These are phyloP conservation scores for Phialemonium atrogriseum DNA, from an alignment of 2,329 filamentous ascomycete genomes.

Conservation along the genomic window DNA sequence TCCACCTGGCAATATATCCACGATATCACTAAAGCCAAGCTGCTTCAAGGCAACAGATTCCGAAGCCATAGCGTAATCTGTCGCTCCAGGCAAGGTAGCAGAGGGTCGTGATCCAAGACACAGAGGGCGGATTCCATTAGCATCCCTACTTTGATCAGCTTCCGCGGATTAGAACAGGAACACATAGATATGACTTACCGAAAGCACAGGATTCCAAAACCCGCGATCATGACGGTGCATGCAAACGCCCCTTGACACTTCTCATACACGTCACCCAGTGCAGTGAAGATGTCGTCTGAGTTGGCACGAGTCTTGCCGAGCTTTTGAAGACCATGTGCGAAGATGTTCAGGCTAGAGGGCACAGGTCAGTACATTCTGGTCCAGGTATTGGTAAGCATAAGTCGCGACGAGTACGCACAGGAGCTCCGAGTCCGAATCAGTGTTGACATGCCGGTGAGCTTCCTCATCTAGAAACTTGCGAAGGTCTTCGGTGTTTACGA, in stretches of 20 bases:
- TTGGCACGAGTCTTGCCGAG: conserved; percentile 81
- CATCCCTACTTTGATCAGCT: conserved; percentile 35
- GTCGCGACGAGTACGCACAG: conserved; percentile 35
- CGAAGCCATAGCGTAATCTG: conserved; percentile 85
- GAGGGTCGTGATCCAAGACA: conserved; percentile 69
- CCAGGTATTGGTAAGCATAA: background rate
- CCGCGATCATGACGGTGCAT: conserved; percentile 76
- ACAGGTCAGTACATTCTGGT: conserved; percentile 5
- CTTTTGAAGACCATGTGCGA: conserved; percentile 75
- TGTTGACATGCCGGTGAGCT: conserved; percentile 81
- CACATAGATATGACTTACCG: too few relatives aligned
- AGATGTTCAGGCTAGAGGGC: conserved; percentile 59
- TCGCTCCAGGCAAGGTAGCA: conserved; percentile 49
- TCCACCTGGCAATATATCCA: conserved; percentile 73
- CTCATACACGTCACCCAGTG: conserved; percentile 64
- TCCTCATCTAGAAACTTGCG: conserved; percentile 65
- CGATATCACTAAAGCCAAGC: conserved; percentile 68
- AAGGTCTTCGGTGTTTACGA: conserved; percentile 68
- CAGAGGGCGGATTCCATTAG: conserved; percentile 76
- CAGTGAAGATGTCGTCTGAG: conserved; percentile 68
- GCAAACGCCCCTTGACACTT: conserved; percentile 72
- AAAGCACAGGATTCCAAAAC: conserved; percentile 72
- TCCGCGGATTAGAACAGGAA: background rate
- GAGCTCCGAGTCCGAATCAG: conserved; percentile 79
- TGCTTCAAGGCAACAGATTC: conserved; percentile 79